These are phyloP conservation scores for Pythium oligandrum DNA, from an alignment of 352 stramenopile species.

Conservation along the genomic window DNA sequence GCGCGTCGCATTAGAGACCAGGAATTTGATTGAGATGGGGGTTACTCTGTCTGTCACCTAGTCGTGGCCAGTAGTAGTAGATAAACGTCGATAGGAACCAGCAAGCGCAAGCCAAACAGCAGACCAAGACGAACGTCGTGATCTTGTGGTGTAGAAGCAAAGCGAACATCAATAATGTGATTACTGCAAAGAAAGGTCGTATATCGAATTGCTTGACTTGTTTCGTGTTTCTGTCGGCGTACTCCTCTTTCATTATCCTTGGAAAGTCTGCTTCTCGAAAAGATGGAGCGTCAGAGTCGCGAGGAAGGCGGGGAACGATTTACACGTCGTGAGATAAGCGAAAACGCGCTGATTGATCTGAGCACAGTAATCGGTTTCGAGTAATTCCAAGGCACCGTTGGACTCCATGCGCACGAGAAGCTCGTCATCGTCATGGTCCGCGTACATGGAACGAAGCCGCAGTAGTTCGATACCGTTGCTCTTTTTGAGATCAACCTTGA, in stretches of 20 bases:
- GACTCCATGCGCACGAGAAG: constrained; percentile 82
- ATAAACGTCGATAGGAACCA: no score
- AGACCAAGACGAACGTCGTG: no score
- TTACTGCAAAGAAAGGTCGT: no score
- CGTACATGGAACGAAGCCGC: constrained; percentile 75
- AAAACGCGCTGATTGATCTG: constrained; percentile 64
- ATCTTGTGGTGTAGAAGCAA: no score
- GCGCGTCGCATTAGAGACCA: no score
- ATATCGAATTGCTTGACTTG: no score
- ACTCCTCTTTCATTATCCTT: constrained; percentile 22
- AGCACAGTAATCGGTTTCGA: constrained; percentile 76
- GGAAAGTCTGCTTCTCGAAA: constrained; percentile 90
- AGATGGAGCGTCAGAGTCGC: constrained; percentile 83
- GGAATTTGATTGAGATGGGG: no score
- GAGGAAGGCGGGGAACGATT: constrained; percentile 88
- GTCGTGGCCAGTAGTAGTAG: no score
- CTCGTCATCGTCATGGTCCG: constrained; percentile 80
- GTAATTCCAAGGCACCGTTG: constrained; percentile 66
- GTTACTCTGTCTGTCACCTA: no score
- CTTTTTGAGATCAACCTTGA: constrained; percentile 84
- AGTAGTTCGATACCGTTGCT: constrained; percentile 75
- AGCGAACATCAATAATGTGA: no score
- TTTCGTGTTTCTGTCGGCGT: no score
- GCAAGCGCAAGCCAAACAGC: no score
- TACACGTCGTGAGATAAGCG: constrained; percentile 70